Percentiles rank a stretch among this genome's conserved stretches.
Evolutionary conservation across 176 grass and related monocot species (phyloP).

Genomic region (Musa beccarii): DNA sequence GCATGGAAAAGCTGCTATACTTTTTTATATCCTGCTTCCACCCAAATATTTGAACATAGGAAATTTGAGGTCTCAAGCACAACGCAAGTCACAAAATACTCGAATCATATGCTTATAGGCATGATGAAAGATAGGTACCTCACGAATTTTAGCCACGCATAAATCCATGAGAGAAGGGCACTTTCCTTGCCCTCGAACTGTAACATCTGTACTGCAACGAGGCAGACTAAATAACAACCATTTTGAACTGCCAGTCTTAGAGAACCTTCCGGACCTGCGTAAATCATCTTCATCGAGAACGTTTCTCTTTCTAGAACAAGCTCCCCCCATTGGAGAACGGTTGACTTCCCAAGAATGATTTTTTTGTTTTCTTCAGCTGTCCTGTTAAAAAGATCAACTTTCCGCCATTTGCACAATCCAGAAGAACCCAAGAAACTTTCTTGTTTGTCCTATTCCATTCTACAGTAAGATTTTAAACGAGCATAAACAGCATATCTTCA

Average conservation of each 20-base stretch:
- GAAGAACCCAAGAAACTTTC: background rate
- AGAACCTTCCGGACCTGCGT: constrained; percentile 46
- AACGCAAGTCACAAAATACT: background rate
- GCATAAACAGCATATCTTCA: background rate
- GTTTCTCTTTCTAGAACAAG: constrained; percentile 83
- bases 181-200: constrained; percentile 28
- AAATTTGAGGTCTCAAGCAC: background rate
- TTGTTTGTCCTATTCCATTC: background rate
- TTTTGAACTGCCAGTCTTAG: constrained; percentile 79
- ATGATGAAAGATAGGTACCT: constrained; percentile 30
- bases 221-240: constrained; percentile 64
- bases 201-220: constrained; percentile 32
- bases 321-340: constrained; percentile 49
- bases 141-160: constrained; percentile 64
- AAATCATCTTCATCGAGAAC: constrained; percentile 33
- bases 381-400: background rate
- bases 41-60: constrained; percentile 12
- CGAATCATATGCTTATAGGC: background rate
- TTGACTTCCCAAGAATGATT: background rate
- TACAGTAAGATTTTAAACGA: background rate
- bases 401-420: background rate
- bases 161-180: constrained; percentile 72
- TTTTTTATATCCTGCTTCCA: constrained; percentile 70
- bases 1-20: constrained; percentile 63
- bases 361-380: background rate